These are phyloP conservation scores for Phycomyces nitens DNA, from an alignment of 192 early-diverging fungal genomes.

Conservation along the genomic window DNA sequence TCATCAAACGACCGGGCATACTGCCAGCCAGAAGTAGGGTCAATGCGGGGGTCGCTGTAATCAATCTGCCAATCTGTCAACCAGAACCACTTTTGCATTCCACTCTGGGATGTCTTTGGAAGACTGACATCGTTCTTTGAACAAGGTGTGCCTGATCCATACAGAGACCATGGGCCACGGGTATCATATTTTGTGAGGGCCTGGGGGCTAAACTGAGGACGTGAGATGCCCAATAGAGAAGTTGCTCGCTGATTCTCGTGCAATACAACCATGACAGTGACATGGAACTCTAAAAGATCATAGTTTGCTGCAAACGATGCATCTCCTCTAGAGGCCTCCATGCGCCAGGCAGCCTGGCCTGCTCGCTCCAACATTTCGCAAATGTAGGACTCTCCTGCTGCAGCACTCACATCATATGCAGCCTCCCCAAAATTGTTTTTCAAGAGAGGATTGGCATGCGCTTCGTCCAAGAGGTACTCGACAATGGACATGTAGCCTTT, in stretches of 20 bases:
- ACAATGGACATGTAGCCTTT: conserved; percentile 67
- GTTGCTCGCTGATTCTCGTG: conserved; percentile 69
- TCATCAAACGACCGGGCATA: conserved; percentile 60
- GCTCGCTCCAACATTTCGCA: conserved; percentile 63
- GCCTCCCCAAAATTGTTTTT: conserved; percentile 66
- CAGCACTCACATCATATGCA: conserved; percentile 76
- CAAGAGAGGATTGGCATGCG: conserved; percentile 57
- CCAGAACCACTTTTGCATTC: conserved; percentile 67
- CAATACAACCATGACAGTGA: conserved; percentile 54
- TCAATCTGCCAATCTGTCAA: conserved; percentile 79
- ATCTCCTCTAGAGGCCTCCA: conserved; percentile 2
- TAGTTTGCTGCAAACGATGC: conserved; percentile 35
- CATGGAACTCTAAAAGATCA: conserved; percentile 48
- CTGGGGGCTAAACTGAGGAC: conserved; percentile 48
- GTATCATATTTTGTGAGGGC: conserved; percentile 48
- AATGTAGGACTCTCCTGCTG: conserved; percentile 57
- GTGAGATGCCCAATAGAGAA: conserved; percentile 44
- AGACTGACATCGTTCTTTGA: conserved; percentile 51
- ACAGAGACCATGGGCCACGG: conserved; percentile 61
- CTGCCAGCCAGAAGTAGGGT: conserved; percentile 69
- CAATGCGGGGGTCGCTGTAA: conserved; percentile 51
- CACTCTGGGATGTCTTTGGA: conserved; percentile 32
- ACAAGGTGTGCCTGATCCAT: conserved; percentile 46
- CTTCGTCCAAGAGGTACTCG: conserved; percentile 57
- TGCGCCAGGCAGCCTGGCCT: conserved; percentile 38